A percentile compares a stretch with the other conserved stretches of the same genome.
phyloP scores from a whole-genome alignment of 306 rosid species.

The Rosa persica region DNA sequence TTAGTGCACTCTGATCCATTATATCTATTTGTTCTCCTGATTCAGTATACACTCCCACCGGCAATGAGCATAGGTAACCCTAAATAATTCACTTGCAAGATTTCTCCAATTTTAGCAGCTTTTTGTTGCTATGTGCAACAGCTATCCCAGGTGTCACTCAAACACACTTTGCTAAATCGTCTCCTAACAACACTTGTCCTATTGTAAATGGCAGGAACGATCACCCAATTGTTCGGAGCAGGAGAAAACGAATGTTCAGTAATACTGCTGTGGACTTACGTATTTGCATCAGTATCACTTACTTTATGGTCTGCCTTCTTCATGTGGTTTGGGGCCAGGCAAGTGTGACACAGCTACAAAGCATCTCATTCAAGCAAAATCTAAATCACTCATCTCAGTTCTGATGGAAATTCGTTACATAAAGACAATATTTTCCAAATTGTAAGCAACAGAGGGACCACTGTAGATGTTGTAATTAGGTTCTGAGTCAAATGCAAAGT shows the following conservation, averaged over 20 bases:
- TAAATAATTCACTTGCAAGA: not conserved
- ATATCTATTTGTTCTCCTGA: constrained; percentile 73
- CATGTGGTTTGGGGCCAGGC: constrained; percentile 61
- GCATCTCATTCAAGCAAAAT: not conserved
- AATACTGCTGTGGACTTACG: constrained; percentile 66
- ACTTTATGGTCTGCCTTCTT: constrained; percentile 73
- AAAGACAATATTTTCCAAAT: no score
- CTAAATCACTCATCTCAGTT: not conserved
- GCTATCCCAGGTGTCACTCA: not conserved
- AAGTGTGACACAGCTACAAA: constrained; percentile 7
- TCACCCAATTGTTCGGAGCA: constrained; percentile 72
- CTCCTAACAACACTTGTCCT: not conserved
- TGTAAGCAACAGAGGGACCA: no score
- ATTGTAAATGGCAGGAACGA: constrained; percentile 44
- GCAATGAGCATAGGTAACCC: constrained; percentile 70
- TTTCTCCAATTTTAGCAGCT: not conserved
- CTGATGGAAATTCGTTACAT: not conserved
- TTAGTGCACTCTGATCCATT: constrained; percentile 63
- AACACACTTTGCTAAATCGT: not conserved
- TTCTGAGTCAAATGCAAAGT: no score
- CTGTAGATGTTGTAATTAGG: no score
- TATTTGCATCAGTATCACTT: constrained; percentile 61
- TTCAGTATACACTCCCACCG: constrained; percentile 80
- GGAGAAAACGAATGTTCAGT: constrained; percentile 77
- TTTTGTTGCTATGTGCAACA: not conserved